A percentile compares a stretch with the other conserved stretches of the same genome.
Evolutionary conservation across 2,329 filamentous ascomycete species (phyloP).

Genomic region (Botrytis hyacinthi): DNA sequence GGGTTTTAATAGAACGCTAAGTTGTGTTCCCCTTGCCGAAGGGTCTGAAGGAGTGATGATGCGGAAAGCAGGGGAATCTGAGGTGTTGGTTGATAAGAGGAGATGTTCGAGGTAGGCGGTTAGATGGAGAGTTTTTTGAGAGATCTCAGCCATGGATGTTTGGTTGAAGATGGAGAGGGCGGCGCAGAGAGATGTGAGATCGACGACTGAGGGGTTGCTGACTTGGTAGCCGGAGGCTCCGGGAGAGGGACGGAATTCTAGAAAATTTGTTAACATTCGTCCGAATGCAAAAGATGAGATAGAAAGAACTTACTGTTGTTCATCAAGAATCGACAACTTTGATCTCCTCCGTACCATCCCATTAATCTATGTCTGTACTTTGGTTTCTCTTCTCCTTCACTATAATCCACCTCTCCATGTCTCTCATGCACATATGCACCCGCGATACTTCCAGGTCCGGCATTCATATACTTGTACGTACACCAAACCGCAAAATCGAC

Average conservation of each 20-base stretch:
- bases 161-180: slow-evolving; percentile 72
- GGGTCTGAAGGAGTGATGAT: slow-evolving; percentile 42
- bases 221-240: slow-evolving; percentile 81
- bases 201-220: slow-evolving; percentile 79
- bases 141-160: slow-evolving; percentile 66
- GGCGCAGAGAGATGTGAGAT: slow-evolving; percentile 71
- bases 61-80: slow-evolving; percentile 40
- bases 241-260: slow-evolving; percentile 68
- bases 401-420: slow-evolving; percentile 58
- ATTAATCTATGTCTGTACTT: slow-evolving; percentile 65
- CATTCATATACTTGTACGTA: slow-evolving; percentile 92
- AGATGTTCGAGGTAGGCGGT: slow-evolving; percentile 76
- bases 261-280: slow-evolving; percentile 23
- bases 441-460: slow-evolving; percentile 77
- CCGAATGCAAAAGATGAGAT: not conserved
- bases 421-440: slow-evolving; percentile 77
- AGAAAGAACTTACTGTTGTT: slow-evolving; percentile 52
- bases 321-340: slow-evolving; percentile 77
- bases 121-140: slow-evolving; percentile 68
- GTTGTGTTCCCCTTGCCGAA: slow-evolving; percentile 48
- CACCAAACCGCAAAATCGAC: slow-evolving; percentile 94
- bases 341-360: slow-evolving; percentile 88
- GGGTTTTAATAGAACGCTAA: slow-evolving; percentile 68
- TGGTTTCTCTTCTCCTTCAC: slow-evolving; percentile 41
- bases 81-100: slow-evolving; percentile 44